Base-by-base conservation (phyloP, 352 stramenopile genomes). In the Globisporangium nunn region DNA sequence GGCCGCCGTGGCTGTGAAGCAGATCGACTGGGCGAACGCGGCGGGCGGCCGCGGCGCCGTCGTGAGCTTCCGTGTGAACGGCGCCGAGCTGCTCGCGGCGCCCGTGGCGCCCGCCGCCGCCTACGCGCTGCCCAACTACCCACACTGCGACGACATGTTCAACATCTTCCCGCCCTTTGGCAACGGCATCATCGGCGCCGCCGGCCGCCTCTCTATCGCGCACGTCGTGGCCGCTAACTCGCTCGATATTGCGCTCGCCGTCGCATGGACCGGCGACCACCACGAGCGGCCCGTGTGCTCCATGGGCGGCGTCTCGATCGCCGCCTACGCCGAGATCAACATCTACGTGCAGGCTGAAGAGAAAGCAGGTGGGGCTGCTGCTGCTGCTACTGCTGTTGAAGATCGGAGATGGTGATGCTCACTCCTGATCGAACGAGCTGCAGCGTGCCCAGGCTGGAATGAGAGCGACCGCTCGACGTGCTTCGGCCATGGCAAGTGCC, bases 91-190 rank as follows among this genome's bases (percentile, higher is more conserved):
- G 52, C 67, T 93, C 14, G 57, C 50, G 12, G 64, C 65, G 3
- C 75, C 72, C 1, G 75, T 91, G 45, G 70, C 73, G 47, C 84
- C 84, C 43, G 87, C 73, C 0, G 68, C 83, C 44, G 70, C 81
- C 3, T 93, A 93, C 58, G 37, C 77, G 15, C 49, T 75, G 15
- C 54, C 67, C 47, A 87, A 93, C 59, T 93, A 93, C 53, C 84
- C 84, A 37, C 81, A 93, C 52, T 93, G 84, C 61, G 81, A 88
- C 57, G 84, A 93, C 56, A 87, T 91, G 75, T 93, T 80, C 59
- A 90, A 87, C 50, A 68, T 93, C 46, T 86, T 93, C 18, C 78
- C 84, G 35, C 84, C 84, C 2, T 88, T 73, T 54, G 78, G 76
- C 15, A 93, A 93, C 64, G 81, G 78, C 14, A 76, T 90, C 39